Evolutionary conservation across 2,329 filamentous ascomycete genomes (phyloP).

Genomic region (Allantophomopsis cytisporea): DNA sequence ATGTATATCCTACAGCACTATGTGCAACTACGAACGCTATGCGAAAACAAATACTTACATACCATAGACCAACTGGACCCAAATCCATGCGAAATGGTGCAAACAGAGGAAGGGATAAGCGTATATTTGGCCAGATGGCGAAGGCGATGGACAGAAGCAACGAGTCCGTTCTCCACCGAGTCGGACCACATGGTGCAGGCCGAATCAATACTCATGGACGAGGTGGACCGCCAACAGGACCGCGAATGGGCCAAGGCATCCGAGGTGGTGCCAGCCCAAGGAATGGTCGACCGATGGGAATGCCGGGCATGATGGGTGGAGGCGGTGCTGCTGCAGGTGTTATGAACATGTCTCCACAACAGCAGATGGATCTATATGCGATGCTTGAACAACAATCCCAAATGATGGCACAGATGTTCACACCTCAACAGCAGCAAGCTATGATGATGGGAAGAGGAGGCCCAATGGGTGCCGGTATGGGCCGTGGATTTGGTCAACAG

Average conservation of each 20-base stretch:
- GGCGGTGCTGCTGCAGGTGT: constrained; percentile 27
- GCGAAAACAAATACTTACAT: constrained; percentile 24
- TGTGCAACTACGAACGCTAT: constrained; percentile 1
- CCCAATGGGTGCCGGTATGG: constrained; percentile 28
- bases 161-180: constrained; percentile 69
- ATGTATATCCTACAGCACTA: constrained; percentile 22
- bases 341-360: constrained; percentile 45
- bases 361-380: constrained; percentile 61
- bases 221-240: constrained; percentile 53
- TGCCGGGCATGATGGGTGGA: constrained; percentile 24
- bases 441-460: constrained; percentile 42
- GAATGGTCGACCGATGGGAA: constrained; percentile 33
- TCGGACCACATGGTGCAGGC: constrained; percentile 60
- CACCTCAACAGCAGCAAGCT: constrained; percentile 33
- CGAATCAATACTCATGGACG: constrained; percentile 70
- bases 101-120: constrained; percentile 48
- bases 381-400: constrained; percentile 78
- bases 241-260: constrained; percentile 34
- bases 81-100: constrained; percentile 78
- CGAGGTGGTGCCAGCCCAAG: constrained; percentile 19
- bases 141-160: constrained; percentile 67
- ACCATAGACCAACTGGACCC: constrained; percentile 72
- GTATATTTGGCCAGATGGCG: constrained; percentile 74
- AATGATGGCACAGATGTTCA: constrained; percentile 62
- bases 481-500: constrained; percentile 27